phyloP scores from a whole-genome alignment of 345 rosid species.

The Bretschneidera sinensis region DNA sequence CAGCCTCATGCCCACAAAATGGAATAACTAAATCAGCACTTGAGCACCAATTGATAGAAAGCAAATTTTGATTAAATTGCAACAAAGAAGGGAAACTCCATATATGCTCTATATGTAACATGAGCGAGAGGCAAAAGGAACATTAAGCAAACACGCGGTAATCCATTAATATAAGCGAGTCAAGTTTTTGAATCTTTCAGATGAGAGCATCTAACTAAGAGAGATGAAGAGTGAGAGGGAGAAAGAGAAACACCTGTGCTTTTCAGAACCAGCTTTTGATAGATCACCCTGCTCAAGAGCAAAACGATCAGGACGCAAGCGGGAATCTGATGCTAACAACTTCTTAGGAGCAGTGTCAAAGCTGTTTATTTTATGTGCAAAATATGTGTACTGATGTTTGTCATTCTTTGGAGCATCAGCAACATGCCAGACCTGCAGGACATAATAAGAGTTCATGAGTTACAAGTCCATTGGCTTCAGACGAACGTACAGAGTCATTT shows the following conservation, averaged over 20 bases:
- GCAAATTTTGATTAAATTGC: neutral
- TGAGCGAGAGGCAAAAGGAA: too few relatives aligned
- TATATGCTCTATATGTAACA: too few relatives aligned
- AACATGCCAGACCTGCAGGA: constrained; percentile 66
- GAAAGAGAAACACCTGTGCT: constrained; percentile 46
- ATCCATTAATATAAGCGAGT: too few relatives aligned
- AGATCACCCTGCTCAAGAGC: constrained; percentile 76
- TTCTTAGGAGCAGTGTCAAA: constrained; percentile 73
- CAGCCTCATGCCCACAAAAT: neutral
- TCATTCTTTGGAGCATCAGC: constrained; percentile 74
- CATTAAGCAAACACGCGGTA: too few relatives aligned
- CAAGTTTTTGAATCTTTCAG: too few relatives aligned
- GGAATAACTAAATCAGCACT: too few relatives aligned
- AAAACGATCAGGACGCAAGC: constrained; percentile 74
- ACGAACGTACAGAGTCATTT: too few relatives aligned
- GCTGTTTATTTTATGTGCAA: constrained; percentile 82
- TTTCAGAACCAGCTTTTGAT: constrained; percentile 63
- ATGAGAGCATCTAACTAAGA: neutral
- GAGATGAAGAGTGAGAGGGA: neutral
- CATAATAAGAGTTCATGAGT: neutral
- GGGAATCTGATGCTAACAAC: constrained; percentile 76
- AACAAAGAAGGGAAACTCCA: neutral
- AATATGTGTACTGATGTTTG: constrained; percentile 63
- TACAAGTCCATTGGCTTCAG: neutral
- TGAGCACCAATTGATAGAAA: neutral